These are phyloP conservation scores for Silene conica DNA, from an alignment of 148 eudicot species.

Conservation along the genomic window DNA sequence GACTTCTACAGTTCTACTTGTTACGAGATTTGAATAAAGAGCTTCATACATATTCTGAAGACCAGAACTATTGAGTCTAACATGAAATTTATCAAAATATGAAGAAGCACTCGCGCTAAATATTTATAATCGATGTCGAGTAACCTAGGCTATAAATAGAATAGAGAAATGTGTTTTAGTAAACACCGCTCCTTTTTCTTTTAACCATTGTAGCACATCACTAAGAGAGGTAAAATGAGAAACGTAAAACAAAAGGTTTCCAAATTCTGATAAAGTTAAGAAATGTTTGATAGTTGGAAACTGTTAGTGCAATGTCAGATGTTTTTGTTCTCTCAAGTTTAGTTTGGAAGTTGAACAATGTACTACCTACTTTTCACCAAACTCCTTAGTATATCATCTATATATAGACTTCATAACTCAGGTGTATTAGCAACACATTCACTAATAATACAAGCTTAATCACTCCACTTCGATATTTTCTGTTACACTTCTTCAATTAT, in stretches of 20 bases:
- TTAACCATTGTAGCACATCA: constrained; percentile 1
- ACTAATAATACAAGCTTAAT: not conserved
- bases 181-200: not conserved
- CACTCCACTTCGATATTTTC: not conserved
- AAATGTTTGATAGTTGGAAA: not conserved
- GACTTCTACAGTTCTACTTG: too few species aligned
- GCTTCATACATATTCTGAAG: too few species aligned
- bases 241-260: not conserved
- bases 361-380: constrained; percentile 3
- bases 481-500: not conserved
- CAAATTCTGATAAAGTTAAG: not conserved
- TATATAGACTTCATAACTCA: constrained; percentile 3
- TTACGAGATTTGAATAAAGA: too few species aligned
- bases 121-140: not conserved
- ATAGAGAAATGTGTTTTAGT: not conserved
- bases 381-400: constrained; percentile 1
- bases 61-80: too few species aligned
- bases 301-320: not conserved
- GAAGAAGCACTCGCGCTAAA: not conserved
- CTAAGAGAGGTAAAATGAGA: not conserved
- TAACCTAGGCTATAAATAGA: not conserved
- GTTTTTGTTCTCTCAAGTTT: constrained; percentile 2
- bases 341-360: constrained; percentile 10
- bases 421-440: not conserved
- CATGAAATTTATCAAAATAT: too few species aligned